Evolutionary conservation across 169 alveolate genomes (phyloP).

Genomic region (Eimeria acervulina): DNA sequence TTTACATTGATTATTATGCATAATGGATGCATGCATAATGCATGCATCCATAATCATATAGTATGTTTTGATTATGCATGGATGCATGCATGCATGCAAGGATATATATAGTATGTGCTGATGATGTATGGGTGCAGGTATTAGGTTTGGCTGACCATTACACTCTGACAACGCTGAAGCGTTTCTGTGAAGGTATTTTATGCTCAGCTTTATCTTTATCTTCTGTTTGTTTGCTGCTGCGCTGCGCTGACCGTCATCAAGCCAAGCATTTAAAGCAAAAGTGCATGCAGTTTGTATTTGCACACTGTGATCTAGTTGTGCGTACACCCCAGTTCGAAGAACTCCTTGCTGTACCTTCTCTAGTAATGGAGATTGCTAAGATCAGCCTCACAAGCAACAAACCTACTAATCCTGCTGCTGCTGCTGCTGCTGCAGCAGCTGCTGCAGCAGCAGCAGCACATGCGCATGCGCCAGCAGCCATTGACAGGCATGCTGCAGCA

Average conservation of each 20-base stretch:
- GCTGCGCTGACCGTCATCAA: not conserved
- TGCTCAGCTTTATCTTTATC: not conserved
- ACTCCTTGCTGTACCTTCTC: conserved; percentile 55
- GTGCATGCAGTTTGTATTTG: conserved; percentile 28
- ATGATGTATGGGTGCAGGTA: not conserved
- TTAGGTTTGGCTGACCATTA: conserved; percentile 64
- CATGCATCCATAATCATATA: not conserved
- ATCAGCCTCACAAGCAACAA: not conserved
- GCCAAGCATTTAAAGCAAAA: not conserved
- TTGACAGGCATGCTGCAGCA: too few species aligned
- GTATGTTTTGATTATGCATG: too few species aligned
- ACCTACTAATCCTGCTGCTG: not conserved
- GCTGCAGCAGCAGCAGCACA: not conserved
- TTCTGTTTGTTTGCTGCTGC: not conserved
- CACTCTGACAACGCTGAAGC: conserved; percentile 10
- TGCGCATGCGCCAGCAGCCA: not conserved
- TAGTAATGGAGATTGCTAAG: conserved; percentile 55
- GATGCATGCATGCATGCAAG: too few species aligned
- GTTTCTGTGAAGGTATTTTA: conserved; percentile 10
- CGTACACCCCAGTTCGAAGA: conserved; percentile 40
- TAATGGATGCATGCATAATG: not conserved
- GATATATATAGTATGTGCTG: too few species aligned
- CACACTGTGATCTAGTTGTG: not conserved
- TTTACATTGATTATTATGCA: not conserved
- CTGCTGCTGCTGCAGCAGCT: not conserved